phyloP scores from a whole-genome alignment of 768 basidiomycete species.

The Trametes villosa region DNA sequence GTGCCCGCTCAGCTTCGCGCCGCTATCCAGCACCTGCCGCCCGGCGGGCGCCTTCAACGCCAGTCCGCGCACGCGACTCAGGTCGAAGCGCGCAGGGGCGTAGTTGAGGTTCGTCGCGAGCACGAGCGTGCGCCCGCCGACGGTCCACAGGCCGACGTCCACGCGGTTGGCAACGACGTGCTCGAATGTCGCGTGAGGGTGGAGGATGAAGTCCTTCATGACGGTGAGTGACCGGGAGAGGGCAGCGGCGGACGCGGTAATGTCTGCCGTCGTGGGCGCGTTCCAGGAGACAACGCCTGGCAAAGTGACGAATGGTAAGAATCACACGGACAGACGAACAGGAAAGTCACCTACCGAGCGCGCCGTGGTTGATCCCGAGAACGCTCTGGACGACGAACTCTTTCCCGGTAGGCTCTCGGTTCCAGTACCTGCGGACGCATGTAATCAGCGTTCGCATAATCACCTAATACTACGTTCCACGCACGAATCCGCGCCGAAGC shows the following conservation, averaged over 20 bases:
- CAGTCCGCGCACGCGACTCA: slow-evolving; percentile 21
- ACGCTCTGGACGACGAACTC: slow-evolving; percentile 71
- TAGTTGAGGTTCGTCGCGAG: slow-evolving; percentile 41
- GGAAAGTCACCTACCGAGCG: slow-evolving; percentile 42
- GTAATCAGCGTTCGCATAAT: background rate
- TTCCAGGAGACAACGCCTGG: slow-evolving; percentile 45
- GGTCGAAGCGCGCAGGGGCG: slow-evolving; percentile 23
- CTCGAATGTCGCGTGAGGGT: slow-evolving; percentile 31
- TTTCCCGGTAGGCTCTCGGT: slow-evolving; percentile 63
- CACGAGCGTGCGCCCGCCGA: slow-evolving; percentile 37
- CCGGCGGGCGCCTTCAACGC: slow-evolving; percentile 1
- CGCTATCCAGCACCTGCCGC: slow-evolving; percentile 34
- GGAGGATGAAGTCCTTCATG: slow-evolving; percentile 37
- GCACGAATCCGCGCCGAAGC: slow-evolving; percentile 58
- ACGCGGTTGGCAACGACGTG: slow-evolving; percentile 28
- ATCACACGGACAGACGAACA: background rate
- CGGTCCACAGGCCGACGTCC: slow-evolving; percentile 41
- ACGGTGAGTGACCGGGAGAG: slow-evolving; percentile 38
- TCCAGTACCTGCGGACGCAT: slow-evolving; percentile 55
- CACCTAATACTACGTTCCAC: slow-evolving; percentile 1
- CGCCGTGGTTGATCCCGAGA: slow-evolving; percentile 74
- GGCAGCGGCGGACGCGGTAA: slow-evolving; percentile 41
- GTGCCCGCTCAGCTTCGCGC: slow-evolving; percentile 27
- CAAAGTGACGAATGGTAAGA: background rate
- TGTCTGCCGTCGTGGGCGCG: slow-evolving; percentile 44